Evolutionary conservation across 2,329 filamentous ascomycete species (phyloP), one percentile per base, ranked within the genome.

Genomic region (Ceratocystis diversiconidia): DNA sequence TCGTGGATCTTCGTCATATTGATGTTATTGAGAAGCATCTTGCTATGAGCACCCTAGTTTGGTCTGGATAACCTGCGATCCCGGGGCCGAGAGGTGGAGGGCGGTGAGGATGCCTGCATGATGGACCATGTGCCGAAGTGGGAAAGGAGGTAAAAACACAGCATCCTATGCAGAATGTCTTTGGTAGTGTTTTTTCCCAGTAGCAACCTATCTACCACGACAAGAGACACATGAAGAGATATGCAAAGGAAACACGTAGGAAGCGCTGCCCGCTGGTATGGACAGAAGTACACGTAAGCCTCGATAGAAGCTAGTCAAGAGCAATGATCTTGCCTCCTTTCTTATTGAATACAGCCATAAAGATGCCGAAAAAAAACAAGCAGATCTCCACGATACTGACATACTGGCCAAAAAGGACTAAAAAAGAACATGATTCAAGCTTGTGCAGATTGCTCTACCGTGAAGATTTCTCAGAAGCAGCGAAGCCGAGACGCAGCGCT

Each of bases 341-440:
- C 36, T 41, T 12, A 41, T 15, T 41, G 36, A 12, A 41, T 41
- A 41, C 36, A 41, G 36, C 36, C 12, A 41, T 12, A 15, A 41
- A 41, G 36, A 41, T 15, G 36, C 10, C 10, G 36, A 4, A 4
- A 41, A 30, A 55, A 22, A n/a, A 8, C 43, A 48, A 4, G n/a
- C 46, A 19, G 46, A 48, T 6, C 3, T 52, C 28, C 22, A 28
- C 48, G 22, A 52, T 52, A 36, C 28, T 30, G 6, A 5, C 17
- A 50, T 17, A n/a, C 36, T 25, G 6, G 28, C 17, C 52, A 59
- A 59, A 36, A 32, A 28, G n/a, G 41, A 46, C 12, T 4, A 41
- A 41, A 73, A 69, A 70, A 70, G 70, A 73, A 73, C 73, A 72
- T 71, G 65, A 67, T 67, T 65, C 62, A 63, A 62, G 65, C 65